Base-by-base conservation (phyloP, 208 protist genomes). In the Endotrypanum monterogeii region DNA sequence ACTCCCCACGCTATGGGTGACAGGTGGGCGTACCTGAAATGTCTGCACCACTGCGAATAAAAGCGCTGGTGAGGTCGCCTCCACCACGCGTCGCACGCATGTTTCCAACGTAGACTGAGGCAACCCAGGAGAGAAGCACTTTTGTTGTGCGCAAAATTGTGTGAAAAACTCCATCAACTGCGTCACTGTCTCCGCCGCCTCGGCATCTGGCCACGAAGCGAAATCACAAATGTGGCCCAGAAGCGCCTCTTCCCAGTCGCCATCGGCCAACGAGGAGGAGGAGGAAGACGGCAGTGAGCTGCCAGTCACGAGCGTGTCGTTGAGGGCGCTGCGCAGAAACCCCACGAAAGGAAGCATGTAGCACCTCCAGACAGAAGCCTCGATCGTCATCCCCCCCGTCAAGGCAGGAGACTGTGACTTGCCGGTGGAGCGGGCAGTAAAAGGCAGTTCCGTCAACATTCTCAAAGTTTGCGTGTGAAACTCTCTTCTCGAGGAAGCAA, bases 41-140 rank as follows among this genome's bases (percentile, higher is more conserved):
- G 69, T 62, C 25, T 61, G 57, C 41, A 80, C 23, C 39, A 76
- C 30, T 23, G 39, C 56, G 5, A 55, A 54, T 12, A 81, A 48
- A 14, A 76, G 56, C 30, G 37, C 62, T 30, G 68, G 71, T 35
- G 72, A 74, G 41, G 73, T 14, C 44, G 61, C 73, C 62, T 71
- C 69, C 8, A 83, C 16, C 2, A 83, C 39, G 12, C 46, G 20
- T 5, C 69, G 73, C 44, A 83, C 73, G 0, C 51, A 50, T 41
- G 55, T 58, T 32, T 70, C 66, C 66, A 56, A 23, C 9, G 23
- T 44, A n/a, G 48, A 16, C 1, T 30, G 50, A 30, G 32, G 39
- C 66, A 20, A 16, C 3, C 1, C 50, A 44, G 16, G 50, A 32
- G n/a, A 5, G 18, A 50, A 25, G 46, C 63, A 20, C 66, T 25